A percentile compares a stretch with the other conserved stretches of the same genome.
Evolutionary conservation across 441 rosid genomes (phyloP).

Genomic region (Melastoma candidum): DNA sequence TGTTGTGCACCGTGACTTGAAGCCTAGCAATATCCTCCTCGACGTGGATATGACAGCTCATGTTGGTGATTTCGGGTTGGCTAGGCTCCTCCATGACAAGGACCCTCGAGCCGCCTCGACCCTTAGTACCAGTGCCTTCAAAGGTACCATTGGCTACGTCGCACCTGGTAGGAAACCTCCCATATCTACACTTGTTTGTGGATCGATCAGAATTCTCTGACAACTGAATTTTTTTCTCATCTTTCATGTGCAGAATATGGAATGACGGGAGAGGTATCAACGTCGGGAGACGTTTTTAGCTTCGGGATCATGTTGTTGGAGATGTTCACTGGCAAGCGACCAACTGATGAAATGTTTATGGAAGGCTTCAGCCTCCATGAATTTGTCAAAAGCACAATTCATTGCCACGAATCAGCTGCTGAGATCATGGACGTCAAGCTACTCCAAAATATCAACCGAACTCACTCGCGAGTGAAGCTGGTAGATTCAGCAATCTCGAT

Average conservation of each 20-base stretch:
- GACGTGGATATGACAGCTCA: constrained; percentile 20
- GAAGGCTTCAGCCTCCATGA: constrained; percentile 22
- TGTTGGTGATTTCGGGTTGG: constrained; percentile 25
- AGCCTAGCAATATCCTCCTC: constrained; percentile 29
- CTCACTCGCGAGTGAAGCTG: constrained; percentile 5
- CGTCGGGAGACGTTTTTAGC: constrained; percentile 26
- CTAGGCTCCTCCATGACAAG: constrained; percentile 13
- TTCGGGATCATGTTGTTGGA: constrained; percentile 24
- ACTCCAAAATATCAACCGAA: constrained; percentile 9
- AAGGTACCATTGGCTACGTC: constrained; percentile 19
- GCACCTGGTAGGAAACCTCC: constrained; percentile 29
- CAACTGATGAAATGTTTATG: constrained; percentile 22
- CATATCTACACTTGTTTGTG: neutral
- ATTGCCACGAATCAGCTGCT: constrained; percentile 14
- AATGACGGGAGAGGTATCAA: constrained; percentile 14
- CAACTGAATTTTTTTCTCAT: too few relatives aligned
- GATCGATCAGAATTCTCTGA: neutral
- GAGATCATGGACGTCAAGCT: constrained; percentile 21
- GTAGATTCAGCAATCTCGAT: constrained; percentile 20
- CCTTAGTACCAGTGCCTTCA: constrained; percentile 33
- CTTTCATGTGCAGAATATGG: constrained; percentile 21
- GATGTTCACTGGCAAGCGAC: constrained; percentile 29
- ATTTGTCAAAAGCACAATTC: constrained; percentile 23
- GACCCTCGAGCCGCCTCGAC: constrained; percentile 5
- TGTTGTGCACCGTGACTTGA: constrained; percentile 30